Base-by-base conservation (phyloP, 2,329 filamentous ascomycete species). In the Fusarium longipes region DNA sequence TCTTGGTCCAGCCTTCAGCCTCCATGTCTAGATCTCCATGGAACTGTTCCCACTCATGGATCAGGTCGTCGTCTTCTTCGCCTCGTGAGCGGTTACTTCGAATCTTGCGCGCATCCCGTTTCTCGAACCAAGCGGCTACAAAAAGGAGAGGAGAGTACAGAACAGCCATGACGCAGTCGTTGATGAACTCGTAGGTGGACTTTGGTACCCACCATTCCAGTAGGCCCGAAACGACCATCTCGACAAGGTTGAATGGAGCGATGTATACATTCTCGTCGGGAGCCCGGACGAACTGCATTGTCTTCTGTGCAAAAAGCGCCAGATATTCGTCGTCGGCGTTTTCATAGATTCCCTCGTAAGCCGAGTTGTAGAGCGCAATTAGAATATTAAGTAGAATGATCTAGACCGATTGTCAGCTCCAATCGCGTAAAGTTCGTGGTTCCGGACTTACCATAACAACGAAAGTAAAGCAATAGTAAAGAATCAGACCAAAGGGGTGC, bases 261-360 rank as follows among this genome's bases (percentile, higher is more conserved):
- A 99, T 97, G 80, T 96, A 99, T 55, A 99, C 96, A 71, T 99
- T 99, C 78, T 99, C 96, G 73, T 99, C 96, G 0, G 96, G 96
- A 0, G 96, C 96, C 47, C 96, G 92, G 18, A 98, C 93, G 74
- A 97, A 99, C 74, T 97, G 93, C 86, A 98, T 93, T 0, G 96
- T 97, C 80, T 97, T 97, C 70, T 96, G 92, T 0, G 93, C 87
- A 79, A 97, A 97, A 5, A 98, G 86, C 0, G 93, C 95, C 77
- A 99, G 89, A 79, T 93, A 99, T 78, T 99, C 96, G 77, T 99
- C 96, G 68, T 93, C 91, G 6, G 96, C 93, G 75, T 99, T 94
- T 43, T 92, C 90, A 73, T 94, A 96, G 61, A 97, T 96, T 77
- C 97, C 93, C 75, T 96, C 92, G 76, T 99, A 98, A 3, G 96